Base-by-base conservation (phyloP, 768 basidiomycete species). In the Collybiopsis luxurians region DNA sequence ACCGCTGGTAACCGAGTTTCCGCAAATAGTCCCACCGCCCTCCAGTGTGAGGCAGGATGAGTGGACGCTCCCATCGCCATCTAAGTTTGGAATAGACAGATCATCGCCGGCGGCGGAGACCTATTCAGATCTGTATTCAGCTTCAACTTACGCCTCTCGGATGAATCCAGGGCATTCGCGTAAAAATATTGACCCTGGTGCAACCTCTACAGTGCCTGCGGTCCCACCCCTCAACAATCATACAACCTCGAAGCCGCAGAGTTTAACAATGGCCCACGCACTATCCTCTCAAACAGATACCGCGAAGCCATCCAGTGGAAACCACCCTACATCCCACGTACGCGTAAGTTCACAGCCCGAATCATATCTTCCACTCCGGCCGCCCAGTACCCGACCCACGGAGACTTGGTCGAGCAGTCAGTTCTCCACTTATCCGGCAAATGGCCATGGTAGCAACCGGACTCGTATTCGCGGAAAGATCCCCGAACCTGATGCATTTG, bases 281-380 rank as follows among this genome's bases (percentile, higher is more conserved):
- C 23, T 51, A 17, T 34, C n/a, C 31, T 49, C 48, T 19, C 17
- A 49, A 21, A 7, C 34, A 39, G 36, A 51, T 38, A 19, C 36
- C 24, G 36, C 38, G 2, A 51, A 51, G 24, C 31, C 31, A 13
- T 39, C 36, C 19, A 34, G 50, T 39, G 24, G 27, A 51, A 26
- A 39, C 17, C 23, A 38, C n/a, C 21, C 5, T 10, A 26, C 34
- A 4, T n/a, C 34, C 23, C 50, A 51, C 36, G 36, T 51, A 12
- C 31, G 36, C 50, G 21, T 39, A 11, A 51, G 36, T 10, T 51
- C 50, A 27, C 50, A 51, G 28, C 43, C 53, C n/a, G 53, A 54
- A 5, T 13, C 39, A n/a, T 54, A 23, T 24, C 26, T 31, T 12
- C 53, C 53, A 5, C 42, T 40, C 21, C n/a, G 53, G 13, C 53